Conservation (phyloP, 1,139 yeast genomes). For the Spencermartinsiella ligniputridi region DNA sequence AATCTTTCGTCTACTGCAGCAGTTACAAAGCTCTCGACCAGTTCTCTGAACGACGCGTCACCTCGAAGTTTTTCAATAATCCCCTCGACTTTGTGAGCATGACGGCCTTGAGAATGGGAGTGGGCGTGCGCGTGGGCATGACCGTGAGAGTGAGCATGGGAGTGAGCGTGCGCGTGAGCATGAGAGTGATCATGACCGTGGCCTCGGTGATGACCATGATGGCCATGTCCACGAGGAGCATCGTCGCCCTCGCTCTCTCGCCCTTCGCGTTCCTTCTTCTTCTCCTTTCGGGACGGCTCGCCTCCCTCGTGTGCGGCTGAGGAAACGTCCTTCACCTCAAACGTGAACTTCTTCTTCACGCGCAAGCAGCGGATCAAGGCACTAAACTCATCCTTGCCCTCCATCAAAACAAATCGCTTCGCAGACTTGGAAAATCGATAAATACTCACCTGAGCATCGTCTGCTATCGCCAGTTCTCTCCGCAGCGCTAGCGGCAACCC, state of each 20-base stretch:
- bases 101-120: neutral
- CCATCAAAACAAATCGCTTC: constrained; percentile 41
- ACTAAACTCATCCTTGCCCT: constrained; percentile 41
- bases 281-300: neutral
- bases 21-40: neutral
- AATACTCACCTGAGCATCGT: constrained; percentile 5
- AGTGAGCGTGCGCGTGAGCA: neutral
- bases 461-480: neutral
- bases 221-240: neutral
- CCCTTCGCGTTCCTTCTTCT: neutral
- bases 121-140: neutral
- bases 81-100: neutral
- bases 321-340: constrained; percentile 10
- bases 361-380: constrained; percentile 42
- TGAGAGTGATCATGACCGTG: neutral
- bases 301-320: neutral
- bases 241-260: neutral
- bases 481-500: constrained; percentile 2
- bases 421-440: constrained; percentile 28
- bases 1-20: neutral
- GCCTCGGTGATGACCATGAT: neutral
- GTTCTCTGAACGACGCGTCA: neutral
- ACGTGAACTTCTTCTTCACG: constrained; percentile 32
- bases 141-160: neutral
- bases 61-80: neutral